Percentiles rank a stretch among this genome's conserved stretches.
Evolutionary conservation across 768 basidiomycete genomes (phyloP).

Genomic region (Russula dissimulans): DNA sequence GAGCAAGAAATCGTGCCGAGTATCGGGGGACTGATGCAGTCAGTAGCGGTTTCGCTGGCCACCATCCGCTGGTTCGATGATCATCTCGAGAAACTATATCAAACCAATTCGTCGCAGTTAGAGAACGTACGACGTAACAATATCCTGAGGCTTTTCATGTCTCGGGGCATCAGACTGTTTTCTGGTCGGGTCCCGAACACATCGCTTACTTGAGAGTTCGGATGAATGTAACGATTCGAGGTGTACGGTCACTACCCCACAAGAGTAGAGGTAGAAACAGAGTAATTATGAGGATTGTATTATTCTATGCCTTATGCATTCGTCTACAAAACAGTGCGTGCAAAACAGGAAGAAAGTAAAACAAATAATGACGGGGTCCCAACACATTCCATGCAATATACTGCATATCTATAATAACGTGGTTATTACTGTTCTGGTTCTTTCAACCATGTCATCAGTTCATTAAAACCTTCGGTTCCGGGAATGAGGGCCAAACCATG

Average conservation of each 20-base stretch:
- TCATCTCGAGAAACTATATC: conserved; percentile 22
- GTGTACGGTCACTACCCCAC: background rate
- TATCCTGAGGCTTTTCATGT: conserved; percentile 39
- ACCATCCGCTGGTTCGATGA: conserved; percentile 49
- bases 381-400: background rate
- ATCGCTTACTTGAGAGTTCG: background rate
- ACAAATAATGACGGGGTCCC: background rate
- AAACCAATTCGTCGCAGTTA: conserved; percentile 31
- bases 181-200: background rate
- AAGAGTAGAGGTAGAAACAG: background rate
- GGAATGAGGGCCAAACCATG: conserved; percentile 55
- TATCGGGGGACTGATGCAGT: background rate
- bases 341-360: background rate
- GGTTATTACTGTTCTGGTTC: conserved; percentile 11
- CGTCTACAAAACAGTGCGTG: background rate
- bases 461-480: conserved; percentile 42
- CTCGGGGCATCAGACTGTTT: conserved; percentile 4
- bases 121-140: conserved; percentile 40
- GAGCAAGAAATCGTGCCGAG: conserved; percentile 3
- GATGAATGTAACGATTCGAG: background rate
- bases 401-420: background rate
- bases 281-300: background rate
- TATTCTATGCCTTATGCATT: background rate
- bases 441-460: conserved; percentile 57
- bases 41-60: conserved; percentile 14